Evolutionary conservation across 2,329 filamentous ascomycete species (phyloP), one percentile per base, ranked within the genome.

Genomic region (Helotiales sp.): DNA sequence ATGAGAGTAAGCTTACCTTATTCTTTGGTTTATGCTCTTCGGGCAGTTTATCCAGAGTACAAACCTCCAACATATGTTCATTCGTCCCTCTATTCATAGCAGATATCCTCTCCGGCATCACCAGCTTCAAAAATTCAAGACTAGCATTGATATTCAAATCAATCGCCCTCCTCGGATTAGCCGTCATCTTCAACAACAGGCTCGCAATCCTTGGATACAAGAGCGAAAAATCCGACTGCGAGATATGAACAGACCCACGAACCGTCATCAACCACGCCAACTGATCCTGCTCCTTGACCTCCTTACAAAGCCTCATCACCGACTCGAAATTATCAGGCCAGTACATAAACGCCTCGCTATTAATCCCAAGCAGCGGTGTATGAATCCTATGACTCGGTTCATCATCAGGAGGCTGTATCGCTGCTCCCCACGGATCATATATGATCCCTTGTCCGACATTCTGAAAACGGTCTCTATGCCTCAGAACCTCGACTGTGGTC

Each of bases 321-420:
- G 80, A 77, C 38, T 82, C 73, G 66, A 86, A 87, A 60, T 88
- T 89, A 2, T 78, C 75, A 22, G 81, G 78, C 86, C 86, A 89
- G 71, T 88, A 86, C 77, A 87, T 87, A 72, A 89, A 89, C 0
- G 84, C 86, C 70, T 89, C 86, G 5, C 80, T 83, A 49, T 86
- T 87, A 67, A 89, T 84, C 2, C 81, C 82, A 5, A 89, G 75
- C 7, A 89, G 67, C 5, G 86, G 86, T 12, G 79, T 76, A 34
- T 75, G 73, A 5, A 79, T 71, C 15, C 76, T 74, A 55, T 80
- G 74, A 3, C 75, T 65, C 1, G 75, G 72, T 17, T 77, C 74
- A 29, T 80, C 76, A 63, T 65, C 72, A 63, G 63, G 78, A 64
- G 64, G 81, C 44, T 66, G 61, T 66, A 67, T 81, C 67, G 71